phyloP scores from a whole-genome alignment of 495 filamentous ascomycete species.

The Aspergillus leporis region DNA sequence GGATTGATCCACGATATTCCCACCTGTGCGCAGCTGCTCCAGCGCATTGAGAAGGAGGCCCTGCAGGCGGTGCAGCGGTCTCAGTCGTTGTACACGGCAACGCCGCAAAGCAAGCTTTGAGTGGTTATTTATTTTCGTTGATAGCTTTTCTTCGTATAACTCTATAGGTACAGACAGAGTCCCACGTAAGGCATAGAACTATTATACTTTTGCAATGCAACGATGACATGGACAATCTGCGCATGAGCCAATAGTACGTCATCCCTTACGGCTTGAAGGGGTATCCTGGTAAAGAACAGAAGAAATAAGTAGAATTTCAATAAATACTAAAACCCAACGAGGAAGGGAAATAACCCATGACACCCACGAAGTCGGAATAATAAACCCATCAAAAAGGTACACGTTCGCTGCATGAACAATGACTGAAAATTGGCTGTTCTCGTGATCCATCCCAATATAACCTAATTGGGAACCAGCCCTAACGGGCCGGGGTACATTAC shows the following conservation, averaged over 20 bases:
- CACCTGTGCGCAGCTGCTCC: constrained; percentile 58
- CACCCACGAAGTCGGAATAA: neutral
- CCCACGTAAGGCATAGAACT: constrained; percentile 3
- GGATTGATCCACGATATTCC: constrained; percentile 71
- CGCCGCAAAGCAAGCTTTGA: constrained; percentile 42
- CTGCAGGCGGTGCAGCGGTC: constrained; percentile 48
- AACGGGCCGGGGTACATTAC: too few relatives aligned
- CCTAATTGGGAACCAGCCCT: too few relatives aligned
- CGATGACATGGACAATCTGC: neutral
- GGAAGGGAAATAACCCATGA: neutral
- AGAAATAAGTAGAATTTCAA: neutral
- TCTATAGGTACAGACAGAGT: neutral
- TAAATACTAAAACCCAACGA: too few relatives aligned
- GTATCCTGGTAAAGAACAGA: neutral
- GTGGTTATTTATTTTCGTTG: constrained; percentile 12
- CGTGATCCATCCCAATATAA: too few relatives aligned
- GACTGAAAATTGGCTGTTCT: neutral
- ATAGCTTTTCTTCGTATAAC: constrained; percentile 1
- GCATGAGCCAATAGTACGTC: neutral
- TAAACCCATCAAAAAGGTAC: neutral
- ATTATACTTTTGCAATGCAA: neutral
- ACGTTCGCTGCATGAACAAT: neutral
- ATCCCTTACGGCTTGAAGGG: neutral
- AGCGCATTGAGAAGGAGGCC: constrained; percentile 66
- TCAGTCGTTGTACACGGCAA: constrained; percentile 37